A percentile compares a stretch with the other conserved stretches of the same genome.
Conservation (phyloP, 495 filamentous ascomycete species). For the Collariella sp. region DNA sequence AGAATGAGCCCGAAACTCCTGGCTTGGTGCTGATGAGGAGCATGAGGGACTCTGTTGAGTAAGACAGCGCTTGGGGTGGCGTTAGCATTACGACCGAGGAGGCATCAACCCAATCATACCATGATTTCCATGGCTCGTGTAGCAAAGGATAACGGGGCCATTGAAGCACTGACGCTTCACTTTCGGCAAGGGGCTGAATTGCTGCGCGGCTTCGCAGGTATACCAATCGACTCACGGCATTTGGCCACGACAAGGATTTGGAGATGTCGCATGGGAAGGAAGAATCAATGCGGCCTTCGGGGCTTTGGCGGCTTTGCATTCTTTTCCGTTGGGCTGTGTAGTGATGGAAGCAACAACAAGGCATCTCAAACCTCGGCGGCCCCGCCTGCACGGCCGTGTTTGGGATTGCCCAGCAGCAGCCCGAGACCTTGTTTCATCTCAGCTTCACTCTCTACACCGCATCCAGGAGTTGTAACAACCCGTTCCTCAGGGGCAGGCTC, state of each 20-base stretch:
- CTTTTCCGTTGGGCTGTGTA: background rate
- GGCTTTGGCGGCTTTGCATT: constrained; percentile 1
- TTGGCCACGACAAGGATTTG: constrained; percentile 2
- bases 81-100: background rate
- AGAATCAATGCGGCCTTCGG: constrained; percentile 4
- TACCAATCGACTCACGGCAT: constrained; percentile 22
- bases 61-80: background rate
- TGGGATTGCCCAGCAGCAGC: constrained; percentile 25
- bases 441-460: constrained; percentile 11
- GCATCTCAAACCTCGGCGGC: constrained; percentile 28
- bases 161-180: constrained; percentile 9
- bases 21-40: background rate
- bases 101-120: background rate
- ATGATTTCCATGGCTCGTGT: background rate
- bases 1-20: too few species aligned
- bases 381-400: constrained; percentile 26
- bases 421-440: constrained; percentile 34
- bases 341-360: constrained; percentile 11
- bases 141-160: constrained; percentile 4
- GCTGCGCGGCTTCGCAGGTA: constrained; percentile 10
- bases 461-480: constrained; percentile 18
- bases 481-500: constrained; percentile 5
- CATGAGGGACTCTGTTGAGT: background rate
- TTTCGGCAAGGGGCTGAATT: constrained; percentile 12
- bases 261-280: constrained; percentile 1